Conservation (phyloP, 176 grass and related monocot genomes). For the Carex myosuroides region DNA sequence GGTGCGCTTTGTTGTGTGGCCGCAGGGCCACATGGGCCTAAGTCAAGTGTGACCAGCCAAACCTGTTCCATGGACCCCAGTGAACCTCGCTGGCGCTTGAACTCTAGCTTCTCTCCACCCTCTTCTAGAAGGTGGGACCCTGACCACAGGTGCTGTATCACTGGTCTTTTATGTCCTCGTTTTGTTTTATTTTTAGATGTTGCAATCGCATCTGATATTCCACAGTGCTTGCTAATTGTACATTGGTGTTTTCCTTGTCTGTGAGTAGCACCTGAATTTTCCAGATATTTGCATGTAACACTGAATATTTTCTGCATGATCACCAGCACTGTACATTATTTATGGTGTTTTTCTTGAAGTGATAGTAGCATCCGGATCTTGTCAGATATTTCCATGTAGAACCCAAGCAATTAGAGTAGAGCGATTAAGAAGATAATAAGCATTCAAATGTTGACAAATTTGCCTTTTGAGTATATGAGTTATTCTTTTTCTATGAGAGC, state of each 20-base stretch:
- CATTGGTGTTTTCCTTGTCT: conserved; percentile 21
- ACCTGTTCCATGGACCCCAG: conserved; percentile 81
- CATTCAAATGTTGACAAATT: background rate
- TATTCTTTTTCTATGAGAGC: background rate
- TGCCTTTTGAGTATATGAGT: background rate
- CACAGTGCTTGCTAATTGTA: conserved; percentile 22
- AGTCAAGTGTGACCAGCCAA: conserved; percentile 54
- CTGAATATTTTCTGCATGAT: background rate
- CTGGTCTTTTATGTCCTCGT: conserved; percentile 34
- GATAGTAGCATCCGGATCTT: background rate
- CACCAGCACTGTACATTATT: background rate
- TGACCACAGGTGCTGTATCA: conserved; percentile 46
- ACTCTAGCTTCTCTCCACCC: conserved; percentile 91
- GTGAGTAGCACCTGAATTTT: conserved; percentile 52
- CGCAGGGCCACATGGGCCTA: conserved; percentile 93
- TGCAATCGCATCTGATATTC: conserved; percentile 52
- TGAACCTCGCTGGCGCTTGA: conserved; percentile 75
- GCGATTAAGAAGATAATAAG: background rate
- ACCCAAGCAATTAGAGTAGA: background rate
- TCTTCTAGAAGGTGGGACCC: conserved; percentile 62
- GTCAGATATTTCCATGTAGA: background rate
- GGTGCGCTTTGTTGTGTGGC: conserved; percentile 97
- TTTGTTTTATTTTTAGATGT: conserved; percentile 23
- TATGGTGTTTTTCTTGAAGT: background rate
- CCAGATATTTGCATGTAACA: background rate